Percentiles rank a stretch among this genome's conserved stretches.
phyloP scores from a whole-genome alignment of 73 alveolate species.

The Paramecium sexaurelia region DNA sequence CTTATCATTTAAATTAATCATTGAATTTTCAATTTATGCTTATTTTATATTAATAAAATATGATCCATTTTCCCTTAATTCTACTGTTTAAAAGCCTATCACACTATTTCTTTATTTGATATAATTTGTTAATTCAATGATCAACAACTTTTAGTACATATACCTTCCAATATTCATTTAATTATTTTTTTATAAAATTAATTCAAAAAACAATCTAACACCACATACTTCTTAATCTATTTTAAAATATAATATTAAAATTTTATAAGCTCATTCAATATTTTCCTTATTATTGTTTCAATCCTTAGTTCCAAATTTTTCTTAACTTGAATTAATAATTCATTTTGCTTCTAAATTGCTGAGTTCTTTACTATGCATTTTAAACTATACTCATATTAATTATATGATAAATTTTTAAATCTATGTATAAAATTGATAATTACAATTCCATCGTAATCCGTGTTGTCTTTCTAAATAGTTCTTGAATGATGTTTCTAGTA shows the following conservation, averaged over 20 bases:
- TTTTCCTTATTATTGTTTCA: background rate
- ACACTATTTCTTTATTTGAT: background rate
- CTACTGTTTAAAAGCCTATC: background rate
- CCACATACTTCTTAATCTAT: too few relatives aligned
- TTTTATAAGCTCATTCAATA: too few relatives aligned
- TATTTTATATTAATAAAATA: background rate
- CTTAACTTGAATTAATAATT: too few relatives aligned
- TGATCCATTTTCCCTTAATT: background rate
- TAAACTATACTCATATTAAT: too few relatives aligned
- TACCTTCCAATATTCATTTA: background rate
- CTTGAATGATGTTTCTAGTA: background rate
- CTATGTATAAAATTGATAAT: too few relatives aligned
- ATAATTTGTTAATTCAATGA: background rate
- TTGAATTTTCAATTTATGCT: background rate
- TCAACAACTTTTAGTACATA: background rate
- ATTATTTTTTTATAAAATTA: background rate
- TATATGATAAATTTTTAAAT: too few relatives aligned
- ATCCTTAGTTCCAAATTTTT: too few relatives aligned
- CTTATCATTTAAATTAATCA: background rate
- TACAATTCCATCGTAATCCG: background rate
- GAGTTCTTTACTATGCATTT: too few relatives aligned
- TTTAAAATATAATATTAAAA: too few relatives aligned
- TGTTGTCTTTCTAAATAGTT: slow-evolving; percentile 43
- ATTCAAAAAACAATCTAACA: too few relatives aligned
- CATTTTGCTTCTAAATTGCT: too few relatives aligned